phyloP scores from a whole-genome alignment of 257 asterid genomes.

The Pogostemon cablin region DNA sequence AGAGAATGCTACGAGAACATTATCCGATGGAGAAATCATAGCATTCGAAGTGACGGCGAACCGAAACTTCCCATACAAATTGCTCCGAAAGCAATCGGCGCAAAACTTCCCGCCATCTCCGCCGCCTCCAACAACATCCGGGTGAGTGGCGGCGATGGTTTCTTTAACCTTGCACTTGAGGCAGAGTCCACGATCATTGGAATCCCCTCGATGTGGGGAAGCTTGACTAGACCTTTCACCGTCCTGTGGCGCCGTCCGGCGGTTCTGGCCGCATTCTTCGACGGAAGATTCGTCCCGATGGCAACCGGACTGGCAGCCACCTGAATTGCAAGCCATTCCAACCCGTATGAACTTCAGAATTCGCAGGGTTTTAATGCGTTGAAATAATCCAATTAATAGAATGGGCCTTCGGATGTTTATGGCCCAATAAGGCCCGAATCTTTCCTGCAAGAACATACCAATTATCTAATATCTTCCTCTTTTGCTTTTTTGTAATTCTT shows the following conservation, averaged over 20 bases:
- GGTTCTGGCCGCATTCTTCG: conserved; percentile 28
- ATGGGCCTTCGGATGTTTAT: background rate
- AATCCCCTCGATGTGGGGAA: conserved; percentile 33
- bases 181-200: conserved; percentile 42
- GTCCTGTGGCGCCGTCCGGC: conserved; percentile 28
- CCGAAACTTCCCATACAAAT: conserved; percentile 81
- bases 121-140: conserved; percentile 39
- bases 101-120: conserved; percentile 71
- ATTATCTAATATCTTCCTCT: no score
- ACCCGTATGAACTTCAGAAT: background rate
- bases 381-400: no score
- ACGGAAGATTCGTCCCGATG: conserved; percentile 41
- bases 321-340: conserved; percentile 72
- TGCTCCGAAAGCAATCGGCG: conserved; percentile 70
- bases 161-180: conserved; percentile 51
- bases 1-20: conserved; percentile 86
- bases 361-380: conserved; percentile 27
- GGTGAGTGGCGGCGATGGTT: conserved; percentile 49
- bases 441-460: no score
- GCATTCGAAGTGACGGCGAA: conserved; percentile 80
- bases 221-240: conserved; percentile 21
- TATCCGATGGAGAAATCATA: conserved; percentile 83
- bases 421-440: background rate
- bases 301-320: conserved; percentile 81
- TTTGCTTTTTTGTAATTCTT: no score